Evolutionary conservation across 139 green algal species (phyloP).

Genomic region (Prasinococcaceae sp.): DNA sequence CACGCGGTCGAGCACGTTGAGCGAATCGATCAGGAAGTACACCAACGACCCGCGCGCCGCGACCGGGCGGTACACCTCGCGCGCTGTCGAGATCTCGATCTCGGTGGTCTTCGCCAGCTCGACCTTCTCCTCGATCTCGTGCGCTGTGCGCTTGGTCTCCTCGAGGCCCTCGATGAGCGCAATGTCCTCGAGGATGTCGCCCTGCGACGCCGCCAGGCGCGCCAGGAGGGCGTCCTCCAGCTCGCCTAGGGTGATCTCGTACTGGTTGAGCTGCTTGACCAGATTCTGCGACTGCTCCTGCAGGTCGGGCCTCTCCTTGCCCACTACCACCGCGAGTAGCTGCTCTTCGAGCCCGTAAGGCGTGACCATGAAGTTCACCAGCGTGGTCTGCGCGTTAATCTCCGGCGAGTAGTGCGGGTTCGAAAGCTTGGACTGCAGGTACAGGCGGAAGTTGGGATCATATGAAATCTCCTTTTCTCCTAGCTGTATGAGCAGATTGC

Average conservation of each 20-base stretch:
- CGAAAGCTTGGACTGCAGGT: constrained; percentile 71
- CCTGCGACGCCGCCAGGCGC: constrained; percentile 56
- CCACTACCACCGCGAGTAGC: constrained; percentile 68
- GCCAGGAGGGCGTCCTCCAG: constrained; percentile 78
- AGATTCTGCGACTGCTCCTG: constrained; percentile 44
- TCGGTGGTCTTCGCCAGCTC: constrained; percentile 49
- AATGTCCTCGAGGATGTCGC: constrained; percentile 85
- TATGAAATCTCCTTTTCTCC: constrained; percentile 65
- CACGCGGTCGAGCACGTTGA: constrained; percentile 63
- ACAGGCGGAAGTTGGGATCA: constrained; percentile 54
- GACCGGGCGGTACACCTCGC: constrained; percentile 65
- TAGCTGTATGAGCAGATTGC: constrained; percentile 58
- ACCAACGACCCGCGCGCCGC: constrained; percentile 58
- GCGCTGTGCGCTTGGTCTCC: constrained; percentile 70
- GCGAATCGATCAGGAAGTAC: constrained; percentile 82
- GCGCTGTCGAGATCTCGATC: constrained; percentile 54
- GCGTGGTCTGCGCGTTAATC: constrained; percentile 66
- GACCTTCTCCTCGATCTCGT: constrained; percentile 71
- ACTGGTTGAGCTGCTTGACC: constrained; percentile 58
- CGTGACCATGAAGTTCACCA: constrained; percentile 85
- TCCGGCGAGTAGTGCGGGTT: constrained; percentile 84
- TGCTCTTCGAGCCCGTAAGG: constrained; percentile 79
- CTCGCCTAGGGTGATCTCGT: constrained; percentile 66
- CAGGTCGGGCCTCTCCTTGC: constrained; percentile 71
- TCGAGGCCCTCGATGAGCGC: constrained; percentile 79